These are phyloP conservation scores for Monilinia fructicola DNA, from an alignment of 2,329 filamentous ascomycete species.

Conservation along the genomic window DNA sequence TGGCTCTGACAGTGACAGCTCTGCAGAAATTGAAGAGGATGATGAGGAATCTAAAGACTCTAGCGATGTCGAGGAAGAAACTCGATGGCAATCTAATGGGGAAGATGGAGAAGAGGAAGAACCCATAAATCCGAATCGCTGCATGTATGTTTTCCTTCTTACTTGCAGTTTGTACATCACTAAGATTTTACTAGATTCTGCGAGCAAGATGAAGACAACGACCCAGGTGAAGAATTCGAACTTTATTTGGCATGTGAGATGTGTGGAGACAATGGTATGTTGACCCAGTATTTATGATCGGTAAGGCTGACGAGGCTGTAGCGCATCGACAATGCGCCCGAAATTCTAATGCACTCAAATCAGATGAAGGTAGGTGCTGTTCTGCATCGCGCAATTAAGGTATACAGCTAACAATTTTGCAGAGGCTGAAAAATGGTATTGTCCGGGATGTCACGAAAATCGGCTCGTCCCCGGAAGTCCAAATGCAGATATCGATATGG, in stretches of 20 bases:
- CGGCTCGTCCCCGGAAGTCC: slow-evolving; percentile 46
- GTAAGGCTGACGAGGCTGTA: slow-evolving; percentile 52
- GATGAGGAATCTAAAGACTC: slow-evolving; percentile 58
- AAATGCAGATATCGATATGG: slow-evolving; percentile 26
- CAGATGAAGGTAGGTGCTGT: slow-evolving; percentile 58
- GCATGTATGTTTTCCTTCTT: slow-evolving; percentile 56
- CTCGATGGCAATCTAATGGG: slow-evolving; percentile 53
- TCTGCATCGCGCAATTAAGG: not conserved
- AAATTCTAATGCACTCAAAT: slow-evolving; percentile 61
- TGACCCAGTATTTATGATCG: slow-evolving; percentile 28
- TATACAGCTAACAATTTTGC: slow-evolving; percentile 35
- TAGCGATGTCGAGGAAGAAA: slow-evolving; percentile 58
- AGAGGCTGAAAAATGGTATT: slow-evolving; percentile 61
- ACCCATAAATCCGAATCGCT: slow-evolving; percentile 54
- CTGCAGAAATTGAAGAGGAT: slow-evolving; percentile 35
- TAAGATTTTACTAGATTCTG: slow-evolving; percentile 66
- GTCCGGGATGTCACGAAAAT: slow-evolving; percentile 52
- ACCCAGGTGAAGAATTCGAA: slow-evolving; percentile 79
- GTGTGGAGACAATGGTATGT: slow-evolving; percentile 82
- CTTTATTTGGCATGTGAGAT: slow-evolving; percentile 71
- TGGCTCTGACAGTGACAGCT: slow-evolving; percentile 35
- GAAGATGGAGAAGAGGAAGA: slow-evolving; percentile 52
- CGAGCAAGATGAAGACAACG: slow-evolving; percentile 76
- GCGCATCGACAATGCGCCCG: slow-evolving; percentile 90
- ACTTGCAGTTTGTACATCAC: slow-evolving; percentile 13